phyloP scores from a whole-genome alignment of 1,284 basidiomycete species.

The Rhodotorula sp. region DNA sequence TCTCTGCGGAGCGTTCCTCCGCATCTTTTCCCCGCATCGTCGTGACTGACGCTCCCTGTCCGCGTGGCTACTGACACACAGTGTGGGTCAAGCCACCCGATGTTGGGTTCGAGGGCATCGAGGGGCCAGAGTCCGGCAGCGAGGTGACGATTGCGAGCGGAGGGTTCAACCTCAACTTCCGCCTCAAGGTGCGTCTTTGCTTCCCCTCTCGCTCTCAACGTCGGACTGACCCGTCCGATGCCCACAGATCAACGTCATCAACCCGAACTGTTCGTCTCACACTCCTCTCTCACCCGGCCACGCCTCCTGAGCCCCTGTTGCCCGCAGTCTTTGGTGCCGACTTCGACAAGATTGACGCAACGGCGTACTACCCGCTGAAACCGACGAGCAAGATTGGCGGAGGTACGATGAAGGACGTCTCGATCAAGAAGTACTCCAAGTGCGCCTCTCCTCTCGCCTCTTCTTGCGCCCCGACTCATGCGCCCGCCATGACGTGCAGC shows the following conservation, averaged over 20 bases:
- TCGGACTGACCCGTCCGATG: background rate
- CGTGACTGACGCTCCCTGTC: no score
- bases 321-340: slow-evolving; percentile 46
- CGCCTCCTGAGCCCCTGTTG: background rate
- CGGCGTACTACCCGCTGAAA: slow-evolving; percentile 44
- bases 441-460: slow-evolving; percentile 9
- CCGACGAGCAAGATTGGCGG: slow-evolving; percentile 44
- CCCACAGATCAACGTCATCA: slow-evolving; percentile 44
- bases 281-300: rapidly evolving
- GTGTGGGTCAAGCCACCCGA: slow-evolving; percentile 50
- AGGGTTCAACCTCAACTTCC: slow-evolving; percentile 46
- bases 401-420: slow-evolving; percentile 39
- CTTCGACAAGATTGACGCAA: slow-evolving; percentile 42
- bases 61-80: background rate
- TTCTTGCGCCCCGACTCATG: background rate
- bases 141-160: slow-evolving; percentile 39
- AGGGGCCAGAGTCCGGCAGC: slow-evolving; percentile 41
- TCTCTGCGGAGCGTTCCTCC: background rate
- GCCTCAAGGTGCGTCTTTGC: slow-evolving; percentile 27
- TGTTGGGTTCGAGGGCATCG: slow-evolving; percentile 47
- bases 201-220: no score
- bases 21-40: background rate
- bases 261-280: slow-evolving; percentile 43
- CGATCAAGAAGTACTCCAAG: slow-evolving; percentile 44
- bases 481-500: slow-evolving; percentile 3